Percentiles rank a stretch among this genome's conserved stretches.
These are phyloP conservation scores for Eurotiales sp. DNA, from an alignment of 2,329 filamentous ascomycete genomes.

Conservation along the genomic window DNA sequence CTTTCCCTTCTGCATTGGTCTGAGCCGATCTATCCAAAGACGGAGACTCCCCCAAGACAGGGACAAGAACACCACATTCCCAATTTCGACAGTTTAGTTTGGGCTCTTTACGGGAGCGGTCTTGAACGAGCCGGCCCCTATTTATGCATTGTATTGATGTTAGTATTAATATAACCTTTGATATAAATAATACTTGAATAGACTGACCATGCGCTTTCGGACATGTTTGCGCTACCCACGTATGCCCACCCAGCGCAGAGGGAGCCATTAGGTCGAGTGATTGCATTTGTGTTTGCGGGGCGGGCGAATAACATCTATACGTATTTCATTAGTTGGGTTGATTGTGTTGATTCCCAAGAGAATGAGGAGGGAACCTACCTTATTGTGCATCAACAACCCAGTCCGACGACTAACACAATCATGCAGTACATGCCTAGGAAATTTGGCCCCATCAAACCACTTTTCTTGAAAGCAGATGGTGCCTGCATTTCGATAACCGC, in stretches of 20 bases:
- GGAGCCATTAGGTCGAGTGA: conserved; percentile 19
- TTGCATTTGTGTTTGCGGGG: conserved; percentile 21
- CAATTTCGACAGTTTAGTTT: conserved; percentile 88
- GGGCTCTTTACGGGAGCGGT: conserved; percentile 61
- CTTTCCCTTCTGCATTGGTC: conserved; percentile 25
- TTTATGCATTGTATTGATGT: background rate
- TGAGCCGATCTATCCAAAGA: conserved; percentile 13
- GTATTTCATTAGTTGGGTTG: background rate
- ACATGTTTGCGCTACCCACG: conserved; percentile 85
- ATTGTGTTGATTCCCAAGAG: background rate
- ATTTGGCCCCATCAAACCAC: conserved; percentile 67
- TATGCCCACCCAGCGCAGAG: conserved; percentile 68
- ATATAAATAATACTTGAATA: conserved; percentile 17
- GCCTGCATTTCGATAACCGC: conserved; percentile 63
- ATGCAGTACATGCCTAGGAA: conserved; percentile 67
- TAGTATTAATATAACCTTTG: background rate
- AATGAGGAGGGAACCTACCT: conserved; percentile 54
- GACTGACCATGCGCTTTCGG: conserved; percentile 82
- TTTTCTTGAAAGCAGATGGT: conserved; percentile 75
- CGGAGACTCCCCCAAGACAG: too few relatives aligned
- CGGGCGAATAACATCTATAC: conserved; percentile 32
- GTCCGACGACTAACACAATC: conserved; percentile 69
- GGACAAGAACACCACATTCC: conserved; percentile 87
- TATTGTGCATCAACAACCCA: conserved; percentile 84
- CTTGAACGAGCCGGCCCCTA: conserved; percentile 74